Conservation (phyloP, 2,329 filamentous ascomycete genomes). For the Endoconidiophora polonica region DNA sequence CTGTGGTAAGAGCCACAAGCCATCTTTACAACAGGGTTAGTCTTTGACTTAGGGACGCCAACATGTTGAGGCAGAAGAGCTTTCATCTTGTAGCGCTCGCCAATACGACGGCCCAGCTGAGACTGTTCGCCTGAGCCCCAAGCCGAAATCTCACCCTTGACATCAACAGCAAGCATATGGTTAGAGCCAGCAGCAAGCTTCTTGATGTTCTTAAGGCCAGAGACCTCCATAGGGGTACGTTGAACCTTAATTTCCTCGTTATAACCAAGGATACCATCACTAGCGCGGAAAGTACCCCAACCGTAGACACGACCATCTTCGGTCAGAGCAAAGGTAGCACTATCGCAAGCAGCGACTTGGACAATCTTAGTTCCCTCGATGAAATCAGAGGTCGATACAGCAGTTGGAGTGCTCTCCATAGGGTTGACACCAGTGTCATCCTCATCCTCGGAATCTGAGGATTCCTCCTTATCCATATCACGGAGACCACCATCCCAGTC, state of each 20-base stretch:
- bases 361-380: constrained; percentile 41
- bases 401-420: constrained; percentile 49
- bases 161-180: constrained; percentile 52
- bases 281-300: constrained; percentile 64
- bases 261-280: constrained; percentile 49
- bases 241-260: constrained; percentile 35
- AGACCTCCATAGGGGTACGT: constrained; percentile 35
- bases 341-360: constrained; percentile 57
- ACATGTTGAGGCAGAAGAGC: constrained; percentile 44
- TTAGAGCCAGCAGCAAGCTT: constrained; percentile 51
- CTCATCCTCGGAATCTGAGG: constrained; percentile 39
- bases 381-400: constrained; percentile 42
- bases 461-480: constrained; percentile 35
- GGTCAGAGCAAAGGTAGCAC: constrained; percentile 59
- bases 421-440: constrained; percentile 53
- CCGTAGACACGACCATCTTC: constrained; percentile 61
- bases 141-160: constrained; percentile 45
- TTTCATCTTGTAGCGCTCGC: constrained; percentile 46
- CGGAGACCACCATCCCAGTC: constrained; percentile 47
- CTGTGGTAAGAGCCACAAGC: constrained; percentile 64
- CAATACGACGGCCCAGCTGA: constrained; percentile 41
- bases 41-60: constrained; percentile 37
- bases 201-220: constrained; percentile 48
- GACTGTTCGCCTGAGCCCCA: constrained; percentile 60
- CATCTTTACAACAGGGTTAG: constrained; percentile 25